Base-by-base conservation (phyloP, 768 basidiomycete species). In the Lyophyllum atratum region DNA sequence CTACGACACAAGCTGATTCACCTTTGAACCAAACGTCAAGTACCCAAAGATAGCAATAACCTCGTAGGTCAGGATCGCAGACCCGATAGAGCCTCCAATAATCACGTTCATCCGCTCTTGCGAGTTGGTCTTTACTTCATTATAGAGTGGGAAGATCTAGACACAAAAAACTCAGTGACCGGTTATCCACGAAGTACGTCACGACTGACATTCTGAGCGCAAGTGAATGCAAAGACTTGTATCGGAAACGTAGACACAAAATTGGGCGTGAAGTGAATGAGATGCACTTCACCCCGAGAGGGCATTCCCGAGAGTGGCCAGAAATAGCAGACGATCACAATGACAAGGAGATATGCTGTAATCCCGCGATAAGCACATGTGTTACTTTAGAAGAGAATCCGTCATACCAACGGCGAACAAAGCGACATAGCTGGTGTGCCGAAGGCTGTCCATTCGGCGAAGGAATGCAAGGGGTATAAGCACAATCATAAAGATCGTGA, bases 81-180 rank as follows among this genome's bases (percentile, higher is more conserved):
- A 78, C 14, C 95, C 95, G 63, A 99, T 95, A 6, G 94, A 91
- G 0, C 88, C 78, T 10, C 87, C 87, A 49, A 98, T 90, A 59
- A 98, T 82, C n/a, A 80, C 76, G 70, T 97, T 96, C 84, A 98
- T 86, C 34, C 92, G 84, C 44, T 72, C 64, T 69, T 97, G 95
- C 1, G 86, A 84, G 68, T 96, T 97, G 28, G 74, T 76, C 63
- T 81, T 81, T 31, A 98, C 79, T 72, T 98, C 96, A 69, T 98
- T 98, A 75, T 88, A 96, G 51, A 97, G 86, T 1, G 94, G 92
- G 73, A 98, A 97, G 17, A 98, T 74, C 92, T 98, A 62, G n/a
- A n/a, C 29, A 25, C 31, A 42, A 34, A 39, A 14, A 17, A 49
- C 25, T 31, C 2, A 14, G 22, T 56, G 26, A 59, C 61, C 59